Conservation (phyloP, 2,329 filamentous ascomycete species). For the Colletotrichum cuscutae region DNA sequence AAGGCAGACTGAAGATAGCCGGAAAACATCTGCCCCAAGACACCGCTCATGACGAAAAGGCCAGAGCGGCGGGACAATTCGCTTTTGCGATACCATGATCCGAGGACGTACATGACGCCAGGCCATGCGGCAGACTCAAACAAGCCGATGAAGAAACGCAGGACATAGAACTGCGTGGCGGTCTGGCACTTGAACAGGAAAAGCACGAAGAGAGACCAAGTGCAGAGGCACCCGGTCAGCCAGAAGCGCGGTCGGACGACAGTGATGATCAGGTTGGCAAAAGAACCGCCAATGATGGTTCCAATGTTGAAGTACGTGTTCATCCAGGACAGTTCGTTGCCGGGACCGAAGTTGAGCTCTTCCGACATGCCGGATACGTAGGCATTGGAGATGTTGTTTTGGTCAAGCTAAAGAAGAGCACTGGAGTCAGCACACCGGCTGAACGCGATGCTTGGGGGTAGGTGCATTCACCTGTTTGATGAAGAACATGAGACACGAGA, state of each 20-base stretch:
- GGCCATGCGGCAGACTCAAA: conserved; percentile 67
- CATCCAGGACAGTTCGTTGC: conserved; percentile 56
- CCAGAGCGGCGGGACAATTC: conserved; percentile 68
- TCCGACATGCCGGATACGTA: conserved; percentile 60
- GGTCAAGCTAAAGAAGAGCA: conserved; percentile 46
- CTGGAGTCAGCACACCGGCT: not conserved
- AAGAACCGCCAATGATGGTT: conserved; percentile 55
- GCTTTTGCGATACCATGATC: conserved; percentile 68
- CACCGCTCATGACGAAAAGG: conserved; percentile 67
- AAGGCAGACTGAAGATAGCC: conserved; percentile 48
- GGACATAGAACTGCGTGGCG: conserved; percentile 52
- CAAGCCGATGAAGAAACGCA: conserved; percentile 65
- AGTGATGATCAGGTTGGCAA: conserved; percentile 56
- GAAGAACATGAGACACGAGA: conserved; percentile 57
- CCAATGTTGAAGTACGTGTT: conserved; percentile 59
- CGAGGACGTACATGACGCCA: conserved; percentile 63
- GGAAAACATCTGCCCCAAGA: conserved; percentile 54
- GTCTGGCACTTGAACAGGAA: conserved; percentile 52
- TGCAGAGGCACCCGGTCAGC: conserved; percentile 48
- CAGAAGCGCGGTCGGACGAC: conserved; percentile 54
- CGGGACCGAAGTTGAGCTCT: conserved; percentile 53
- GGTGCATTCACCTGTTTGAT: conserved; percentile 46
- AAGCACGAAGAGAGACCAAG: conserved; percentile 52
- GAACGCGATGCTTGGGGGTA: not conserved
- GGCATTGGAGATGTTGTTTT: conserved; percentile 58